Base-by-base conservation (phyloP, 2,329 filamentous ascomycete species). In the Aspergillus oerlinghausenensis region DNA sequence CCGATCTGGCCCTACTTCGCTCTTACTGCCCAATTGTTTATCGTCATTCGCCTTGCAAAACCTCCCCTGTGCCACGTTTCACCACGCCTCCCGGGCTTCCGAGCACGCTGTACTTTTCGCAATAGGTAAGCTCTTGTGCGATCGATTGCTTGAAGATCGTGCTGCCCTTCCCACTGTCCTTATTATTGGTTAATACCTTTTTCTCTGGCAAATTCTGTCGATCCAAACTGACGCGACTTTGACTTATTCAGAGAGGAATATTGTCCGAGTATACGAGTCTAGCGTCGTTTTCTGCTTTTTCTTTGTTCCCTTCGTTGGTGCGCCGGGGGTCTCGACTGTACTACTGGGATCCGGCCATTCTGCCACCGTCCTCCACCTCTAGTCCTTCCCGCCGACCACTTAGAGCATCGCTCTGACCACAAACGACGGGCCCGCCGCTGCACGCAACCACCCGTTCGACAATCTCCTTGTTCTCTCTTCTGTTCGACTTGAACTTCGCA, bases 1-100 rank as follows among this genome's bases (percentile, higher is more conserved):
- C 42, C 14, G 42, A 23, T 23, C 19, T 45, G 42, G 56, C 60
- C 60, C 60, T 63, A 59, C 59, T 38, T 43, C 51, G 48, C 40
- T 54, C 51, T 57, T 58, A 55, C 58, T 62, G 55, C 56, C 62
- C 60, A 63, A 64, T 63, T 64, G 62, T 63, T 63, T 51, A 49
- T 55, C 49, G 52, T 58, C 55, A 56, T 42, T 32, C 29, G 29
- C 29, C 29, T 32, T 17, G 32, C 32, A 35, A 35, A 53, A 56
- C 61, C 61, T 61, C 56, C 42, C 32, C 14, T 38, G 59, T 64
- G 62, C 62, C 60, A 64, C 62, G 62, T 64, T 64, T 57, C 59
- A 54, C 60, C 54, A 57, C 54, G 48, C 56, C 51, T 56, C 53
- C 56, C 48, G 54, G 61, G 56, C 60, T 59, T 63, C 61, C 60